These are phyloP conservation scores for Tuber indicum DNA, from an alignment of 495 filamentous ascomycete genomes.

Conservation along the genomic window DNA sequence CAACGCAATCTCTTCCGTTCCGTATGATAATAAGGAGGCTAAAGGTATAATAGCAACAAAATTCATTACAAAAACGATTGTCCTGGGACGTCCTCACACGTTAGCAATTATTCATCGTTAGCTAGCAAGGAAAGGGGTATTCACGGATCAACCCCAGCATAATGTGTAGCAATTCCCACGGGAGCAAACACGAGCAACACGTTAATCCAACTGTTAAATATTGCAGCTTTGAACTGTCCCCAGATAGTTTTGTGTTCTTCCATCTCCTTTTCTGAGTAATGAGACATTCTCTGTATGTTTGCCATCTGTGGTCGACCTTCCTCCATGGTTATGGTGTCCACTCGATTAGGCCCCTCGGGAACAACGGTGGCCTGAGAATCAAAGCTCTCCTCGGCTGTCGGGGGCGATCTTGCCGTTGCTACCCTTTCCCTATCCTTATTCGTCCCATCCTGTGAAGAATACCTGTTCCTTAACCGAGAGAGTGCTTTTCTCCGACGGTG, in stretches of 20 bases:
- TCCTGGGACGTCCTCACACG: constrained; percentile 47
- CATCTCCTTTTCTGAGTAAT: constrained; percentile 46
- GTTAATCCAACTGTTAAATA: constrained; percentile 81
- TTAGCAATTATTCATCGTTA: background rate
- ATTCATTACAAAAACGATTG: constrained; percentile 69
- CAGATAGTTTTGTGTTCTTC: constrained; percentile 56
- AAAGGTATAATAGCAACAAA: constrained; percentile 86
- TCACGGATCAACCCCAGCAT: constrained; percentile 43
- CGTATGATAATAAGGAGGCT: constrained; percentile 82
- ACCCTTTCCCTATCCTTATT: background rate
- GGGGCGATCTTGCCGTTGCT: background rate
- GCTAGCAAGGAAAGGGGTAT: background rate
- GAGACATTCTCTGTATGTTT: constrained; percentile 17
- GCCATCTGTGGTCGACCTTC: constrained; percentile 37
- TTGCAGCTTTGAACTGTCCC: constrained; percentile 62
- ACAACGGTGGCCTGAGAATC: constrained; percentile 39
- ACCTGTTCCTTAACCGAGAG: background rate
- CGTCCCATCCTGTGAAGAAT: background rate
- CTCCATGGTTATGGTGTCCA: constrained; percentile 41
- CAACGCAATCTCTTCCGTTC: constrained; percentile 80
- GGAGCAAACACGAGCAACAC: constrained; percentile 72
- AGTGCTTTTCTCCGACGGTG: constrained; percentile 13
- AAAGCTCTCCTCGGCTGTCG: constrained; percentile 20
- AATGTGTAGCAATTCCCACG: constrained; percentile 67
- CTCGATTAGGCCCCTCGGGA: constrained; percentile 12